Evolutionary conservation across 2,329 filamentous ascomycete genomes (phyloP), one percentile per base, ranked within the genome.

Genomic region (Huntiella abstrusa): DNA sequence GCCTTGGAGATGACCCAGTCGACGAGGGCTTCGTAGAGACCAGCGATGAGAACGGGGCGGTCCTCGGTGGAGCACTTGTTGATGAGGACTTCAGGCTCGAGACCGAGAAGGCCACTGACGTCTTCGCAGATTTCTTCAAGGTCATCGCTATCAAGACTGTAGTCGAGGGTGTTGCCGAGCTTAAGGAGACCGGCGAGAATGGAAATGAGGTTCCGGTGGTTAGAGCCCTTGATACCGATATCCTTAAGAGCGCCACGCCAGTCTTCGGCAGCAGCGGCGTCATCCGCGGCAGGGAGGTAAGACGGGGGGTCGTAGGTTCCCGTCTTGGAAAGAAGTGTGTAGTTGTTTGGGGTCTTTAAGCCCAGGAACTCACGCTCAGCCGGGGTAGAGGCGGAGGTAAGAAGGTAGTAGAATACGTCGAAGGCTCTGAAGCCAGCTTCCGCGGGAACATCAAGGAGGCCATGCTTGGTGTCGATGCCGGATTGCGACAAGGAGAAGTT

Each of bases 331-430:
- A 98, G 69, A 1, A 98, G 67, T 4, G 76, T 63, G 59, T 96
- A 98, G 38, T 73, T 70, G 3, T 83, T 80, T 2, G 83, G 75
- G 6, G 77, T 69, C 62, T 85, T 82, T 28, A 98, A 71, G 19
- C 81, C 77, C 11, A 98, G 66, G 51, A 87, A 93, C 58, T 96
- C 88, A 47, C 85, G 72, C 63, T 98, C 91, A 1, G 85, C 80
- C 3, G 81, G 77, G 1, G 84, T 91, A 0, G 91, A 93, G 1
- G 83, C 82, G n/a, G 83, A 86, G 0, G 87, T 92, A 37, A 96
- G 70, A 1, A 98, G 75, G 56, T 95, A 96, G 64, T 98, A 96
- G 58, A 98, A 96, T 43, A 93, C 91, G 57, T 98, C 88, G 55
- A 98, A 98, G 3, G 88, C 91, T 52, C 91, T 79, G 61, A 85